Percentiles rank a stretch among this genome's conserved stretches.
phyloP scores from a whole-genome alignment of 148 eudicot species.

The Spergularia marina region DNA sequence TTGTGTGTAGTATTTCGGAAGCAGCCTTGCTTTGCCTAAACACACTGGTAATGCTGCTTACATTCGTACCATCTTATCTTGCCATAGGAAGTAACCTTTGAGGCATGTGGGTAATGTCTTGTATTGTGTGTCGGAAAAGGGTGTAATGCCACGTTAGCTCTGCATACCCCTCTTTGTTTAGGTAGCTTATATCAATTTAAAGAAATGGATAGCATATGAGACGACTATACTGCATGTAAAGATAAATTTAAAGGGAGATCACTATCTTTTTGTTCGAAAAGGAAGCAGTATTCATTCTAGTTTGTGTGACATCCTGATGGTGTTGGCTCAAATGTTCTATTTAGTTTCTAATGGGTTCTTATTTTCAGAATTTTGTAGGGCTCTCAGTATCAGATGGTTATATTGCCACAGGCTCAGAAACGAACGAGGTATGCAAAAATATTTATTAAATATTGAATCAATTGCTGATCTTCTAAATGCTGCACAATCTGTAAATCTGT shows the following conservation, averaged over 20 bases:
- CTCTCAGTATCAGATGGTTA: constrained; percentile 91
- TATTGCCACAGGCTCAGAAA: constrained; percentile 99
- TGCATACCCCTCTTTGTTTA: too few relatives aligned
- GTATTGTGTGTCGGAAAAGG: too few relatives aligned
- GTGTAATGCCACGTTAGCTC: too few relatives aligned
- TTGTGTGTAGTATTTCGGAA: too few relatives aligned
- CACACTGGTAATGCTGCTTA: too few relatives aligned
- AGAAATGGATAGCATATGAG: background rate
- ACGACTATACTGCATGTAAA: background rate
- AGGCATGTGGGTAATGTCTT: too few relatives aligned
- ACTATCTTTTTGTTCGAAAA: background rate
- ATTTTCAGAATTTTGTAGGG: constrained; percentile 91
- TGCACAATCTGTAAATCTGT: too few relatives aligned
- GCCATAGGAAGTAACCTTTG: too few relatives aligned
- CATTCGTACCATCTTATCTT: too few relatives aligned
- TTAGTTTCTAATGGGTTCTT: constrained; percentile 7
- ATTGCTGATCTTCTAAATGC: too few relatives aligned
- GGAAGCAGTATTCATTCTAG: background rate
- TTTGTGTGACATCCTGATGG: background rate
- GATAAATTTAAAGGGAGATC: background rate
- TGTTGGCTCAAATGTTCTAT: background rate
- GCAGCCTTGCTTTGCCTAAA: too few relatives aligned
- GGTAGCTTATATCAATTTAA: background rate
- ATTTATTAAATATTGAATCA: background rate
- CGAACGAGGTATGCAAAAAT: constrained; percentile 73